Conservation (phyloP, 192 early-diverging fungal genomes). For the Podochytrium sp. region DNA sequence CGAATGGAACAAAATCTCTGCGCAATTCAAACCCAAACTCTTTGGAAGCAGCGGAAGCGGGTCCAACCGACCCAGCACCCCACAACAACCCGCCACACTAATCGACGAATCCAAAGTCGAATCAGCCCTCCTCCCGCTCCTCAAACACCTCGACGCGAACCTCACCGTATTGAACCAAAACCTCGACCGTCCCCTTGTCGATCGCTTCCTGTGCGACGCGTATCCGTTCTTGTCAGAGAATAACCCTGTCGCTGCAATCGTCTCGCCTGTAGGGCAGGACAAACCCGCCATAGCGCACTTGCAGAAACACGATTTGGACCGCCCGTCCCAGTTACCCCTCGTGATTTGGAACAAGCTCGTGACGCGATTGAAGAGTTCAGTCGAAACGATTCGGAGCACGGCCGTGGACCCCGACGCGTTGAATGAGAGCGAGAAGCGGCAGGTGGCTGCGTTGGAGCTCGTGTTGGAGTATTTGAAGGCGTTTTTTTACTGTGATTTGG, state of each 20-base stretch:
- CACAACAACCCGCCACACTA: too few species aligned
- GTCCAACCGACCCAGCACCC: background rate
- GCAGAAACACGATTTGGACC: background rate
- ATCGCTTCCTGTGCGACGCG: conserved; percentile 26
- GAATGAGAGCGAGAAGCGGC: conserved; percentile 15
- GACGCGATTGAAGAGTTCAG: background rate
- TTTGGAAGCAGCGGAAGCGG: background rate
- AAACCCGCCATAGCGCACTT: background rate
- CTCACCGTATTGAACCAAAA: conserved; percentile 42
- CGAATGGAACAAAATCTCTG: conserved; percentile 18
- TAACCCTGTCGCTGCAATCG: background rate
- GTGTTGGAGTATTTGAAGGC: conserved; percentile 40
- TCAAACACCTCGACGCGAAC: conserved; percentile 42
- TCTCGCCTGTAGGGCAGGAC: background rate
- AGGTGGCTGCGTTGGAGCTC: conserved; percentile 16
- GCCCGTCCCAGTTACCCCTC: conserved; percentile 11
- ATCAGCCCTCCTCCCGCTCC: conserved; percentile 20
- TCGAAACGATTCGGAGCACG: conserved; percentile 1
- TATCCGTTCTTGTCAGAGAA: conserved; percentile 5
- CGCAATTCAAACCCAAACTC: background rate
- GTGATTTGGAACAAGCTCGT: conserved; percentile 31
- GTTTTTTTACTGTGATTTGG: conserved; percentile 41
- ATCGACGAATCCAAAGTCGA: conserved; percentile 30
- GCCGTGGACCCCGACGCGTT: background rate
- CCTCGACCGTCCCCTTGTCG: conserved; percentile 37